Percentiles rank a stretch among this genome's conserved stretches.
Conservation (phyloP, 495 filamentous ascomycete genomes). For the Aspergillus incahuasiensis region DNA sequence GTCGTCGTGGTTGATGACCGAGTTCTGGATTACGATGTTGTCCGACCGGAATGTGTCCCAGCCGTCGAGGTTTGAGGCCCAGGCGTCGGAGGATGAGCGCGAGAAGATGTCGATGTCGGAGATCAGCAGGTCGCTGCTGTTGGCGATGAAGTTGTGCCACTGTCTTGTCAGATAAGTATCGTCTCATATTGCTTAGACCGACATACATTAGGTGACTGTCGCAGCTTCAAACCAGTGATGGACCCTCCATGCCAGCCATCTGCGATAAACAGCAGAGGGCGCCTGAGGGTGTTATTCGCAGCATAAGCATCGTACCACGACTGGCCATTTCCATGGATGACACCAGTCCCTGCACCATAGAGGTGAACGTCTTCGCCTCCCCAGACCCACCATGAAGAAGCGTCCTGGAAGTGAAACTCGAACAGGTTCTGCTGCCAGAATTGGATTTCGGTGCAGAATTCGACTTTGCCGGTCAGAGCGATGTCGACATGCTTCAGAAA, state of each 20-base stretch:
- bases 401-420: conserved; percentile 58
- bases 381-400: conserved; percentile 53
- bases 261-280: conserved; percentile 58
- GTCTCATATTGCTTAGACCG: neutral
- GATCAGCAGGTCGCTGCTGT: conserved; percentile 61
- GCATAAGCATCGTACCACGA: conserved; percentile 64
- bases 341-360: conserved; percentile 53
- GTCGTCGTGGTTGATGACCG: conserved; percentile 63
- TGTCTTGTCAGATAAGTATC: conserved; percentile 24
- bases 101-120: conserved; percentile 61
- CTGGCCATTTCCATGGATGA: conserved; percentile 61
- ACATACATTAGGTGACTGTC: conserved; percentile 46
- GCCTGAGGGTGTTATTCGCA: conserved; percentile 47
- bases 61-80: conserved; percentile 66
- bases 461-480: conserved; percentile 42
- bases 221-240: conserved; percentile 56
- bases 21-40: conserved; percentile 64
- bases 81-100: conserved; percentile 43
- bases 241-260: conserved; percentile 58
- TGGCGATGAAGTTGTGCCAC: conserved; percentile 65
- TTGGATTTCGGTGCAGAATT: conserved; percentile 59
- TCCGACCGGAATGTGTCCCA: conserved; percentile 63
- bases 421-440: conserved; percentile 64
- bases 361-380: conserved; percentile 65
- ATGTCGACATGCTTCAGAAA: conserved; percentile 62